Conservation (phyloP, 306 rosid genomes). For the Cicer cuneatum region DNA sequence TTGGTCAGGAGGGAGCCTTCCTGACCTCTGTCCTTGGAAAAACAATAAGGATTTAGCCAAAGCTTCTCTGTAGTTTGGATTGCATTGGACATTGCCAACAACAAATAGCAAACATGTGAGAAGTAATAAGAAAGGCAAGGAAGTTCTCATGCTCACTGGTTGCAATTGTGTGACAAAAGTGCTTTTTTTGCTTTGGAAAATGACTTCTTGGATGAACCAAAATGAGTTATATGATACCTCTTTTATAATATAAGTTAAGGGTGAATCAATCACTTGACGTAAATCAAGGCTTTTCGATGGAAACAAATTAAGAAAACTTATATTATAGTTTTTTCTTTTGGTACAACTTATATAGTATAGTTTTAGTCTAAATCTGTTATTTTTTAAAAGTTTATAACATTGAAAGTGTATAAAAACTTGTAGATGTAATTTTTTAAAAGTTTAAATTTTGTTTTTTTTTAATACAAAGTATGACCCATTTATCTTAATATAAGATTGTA, state of each 20-base stretch:
- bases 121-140: constrained; percentile 25
- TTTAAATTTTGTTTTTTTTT: too few species aligned
- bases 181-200: constrained; percentile 30
- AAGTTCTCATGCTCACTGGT: constrained; percentile 39
- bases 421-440: too few species aligned
- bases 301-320: background rate
- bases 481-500: too few species aligned
- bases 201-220: constrained; percentile 34
- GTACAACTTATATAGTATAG: background rate
- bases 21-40: constrained; percentile 94
- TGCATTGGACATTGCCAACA: constrained; percentile 47
- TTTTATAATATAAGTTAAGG: constrained; percentile 55
- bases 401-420: too few species aligned
- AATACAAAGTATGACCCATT: too few species aligned
- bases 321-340: background rate
- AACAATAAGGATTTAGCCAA: constrained; percentile 78
- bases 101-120: constrained; percentile 34
- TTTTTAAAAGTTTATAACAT: too few species aligned
- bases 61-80: constrained; percentile 79
- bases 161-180: constrained; percentile 28
- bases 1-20: constrained; percentile 64
- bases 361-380: background rate
- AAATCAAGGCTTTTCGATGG: constrained; percentile 58
- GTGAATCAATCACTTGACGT: constrained; percentile 48
- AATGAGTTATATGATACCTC: constrained; percentile 26